These are phyloP conservation scores for Nemania sp. DNA, from an alignment of 2,329 filamentous ascomycete genomes.

Conservation along the genomic window DNA sequence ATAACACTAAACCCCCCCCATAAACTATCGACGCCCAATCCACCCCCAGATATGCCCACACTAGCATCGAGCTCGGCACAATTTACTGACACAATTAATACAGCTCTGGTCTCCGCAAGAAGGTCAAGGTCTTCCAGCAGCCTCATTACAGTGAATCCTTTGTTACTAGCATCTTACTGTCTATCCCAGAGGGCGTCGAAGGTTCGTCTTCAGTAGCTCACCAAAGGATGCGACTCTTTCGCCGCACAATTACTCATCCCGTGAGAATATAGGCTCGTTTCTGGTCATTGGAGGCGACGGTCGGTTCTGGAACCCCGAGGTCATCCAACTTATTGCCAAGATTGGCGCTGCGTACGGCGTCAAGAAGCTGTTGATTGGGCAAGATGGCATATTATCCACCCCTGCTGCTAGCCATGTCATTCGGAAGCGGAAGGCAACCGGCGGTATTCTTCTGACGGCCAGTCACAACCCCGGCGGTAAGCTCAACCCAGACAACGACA, in stretches of 20 bases:
- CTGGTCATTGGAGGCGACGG: slow-evolving; percentile 98
- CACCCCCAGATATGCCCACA: neutral
- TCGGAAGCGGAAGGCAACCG: slow-evolving; percentile 92
- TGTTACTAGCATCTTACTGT: slow-evolving; percentile 91
- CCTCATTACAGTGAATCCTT: slow-evolving; percentile 97
- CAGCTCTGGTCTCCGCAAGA: slow-evolving; percentile 98
- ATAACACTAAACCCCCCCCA: neutral
- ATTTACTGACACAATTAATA: slow-evolving; percentile 39
- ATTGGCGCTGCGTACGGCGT: slow-evolving; percentile 97
- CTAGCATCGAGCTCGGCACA: neutral
- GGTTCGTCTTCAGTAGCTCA: too few relatives aligned
- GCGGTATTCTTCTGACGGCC: slow-evolving; percentile 95
- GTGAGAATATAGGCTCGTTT: slow-evolving; percentile 67
- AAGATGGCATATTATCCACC: slow-evolving; percentile 95
- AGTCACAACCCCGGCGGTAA: slow-evolving; percentile 98
- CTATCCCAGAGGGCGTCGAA: slow-evolving; percentile 93
- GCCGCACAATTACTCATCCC: slow-evolving; percentile 35
- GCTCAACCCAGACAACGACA: slow-evolving; percentile 49
- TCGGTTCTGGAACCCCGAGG: slow-evolving; percentile 96
- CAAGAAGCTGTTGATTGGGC: slow-evolving; percentile 97
- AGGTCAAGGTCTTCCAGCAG: slow-evolving; percentile 97
- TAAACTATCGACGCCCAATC: slow-evolving; percentile 24
- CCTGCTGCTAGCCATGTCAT: slow-evolving; percentile 97
- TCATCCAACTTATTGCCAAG: slow-evolving; percentile 96
- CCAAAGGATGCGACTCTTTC: too few relatives aligned